Evolutionary conservation across 164 flowering plant genomes (phyloP).

Genomic region (Aristolochia californica): DNA sequence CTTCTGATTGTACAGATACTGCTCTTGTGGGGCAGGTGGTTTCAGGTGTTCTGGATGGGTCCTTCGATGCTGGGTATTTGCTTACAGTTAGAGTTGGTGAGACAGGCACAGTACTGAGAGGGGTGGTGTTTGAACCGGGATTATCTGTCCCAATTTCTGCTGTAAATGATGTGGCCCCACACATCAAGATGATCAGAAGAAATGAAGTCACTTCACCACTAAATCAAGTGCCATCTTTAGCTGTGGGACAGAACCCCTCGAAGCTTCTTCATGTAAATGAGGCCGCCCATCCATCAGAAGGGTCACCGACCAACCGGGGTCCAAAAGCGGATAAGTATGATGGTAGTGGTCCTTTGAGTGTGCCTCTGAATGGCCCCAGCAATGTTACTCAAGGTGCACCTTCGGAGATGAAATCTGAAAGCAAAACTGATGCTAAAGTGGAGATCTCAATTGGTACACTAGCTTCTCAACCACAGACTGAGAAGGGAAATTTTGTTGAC

Average conservation of each 20-base stretch:
- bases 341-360: slow-evolving; percentile 2
- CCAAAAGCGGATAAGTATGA: neutral
- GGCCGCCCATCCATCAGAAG: slow-evolving; percentile 3
- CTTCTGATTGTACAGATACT: slow-evolving; percentile 14
- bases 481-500: slow-evolving; percentile 7
- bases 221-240: slow-evolving; percentile 15
- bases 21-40: slow-evolving; percentile 60
- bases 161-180: slow-evolving; percentile 76
- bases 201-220: slow-evolving; percentile 23
- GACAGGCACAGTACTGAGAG: slow-evolving; percentile 49
- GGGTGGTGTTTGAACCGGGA: slow-evolving; percentile 83
- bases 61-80: slow-evolving; percentile 82
- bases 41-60: slow-evolving; percentile 64
- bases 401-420: slow-evolving; percentile 3
- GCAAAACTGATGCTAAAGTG: neutral
- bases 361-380: neutral
- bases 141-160: slow-evolving; percentile 52
- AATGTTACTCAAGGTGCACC: slow-evolving; percentile 6
- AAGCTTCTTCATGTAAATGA: slow-evolving; percentile 15
- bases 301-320: slow-evolving; percentile 5
- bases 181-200: slow-evolving; percentile 56
- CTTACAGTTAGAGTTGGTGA: slow-evolving; percentile 62
- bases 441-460: slow-evolving; percentile 1
- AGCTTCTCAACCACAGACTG: slow-evolving; percentile 1
- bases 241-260: slow-evolving; percentile 7